Base-by-base conservation (phyloP, 2,329 filamentous ascomycete species). In the Stagonosporopsis rhizophila region DNA sequence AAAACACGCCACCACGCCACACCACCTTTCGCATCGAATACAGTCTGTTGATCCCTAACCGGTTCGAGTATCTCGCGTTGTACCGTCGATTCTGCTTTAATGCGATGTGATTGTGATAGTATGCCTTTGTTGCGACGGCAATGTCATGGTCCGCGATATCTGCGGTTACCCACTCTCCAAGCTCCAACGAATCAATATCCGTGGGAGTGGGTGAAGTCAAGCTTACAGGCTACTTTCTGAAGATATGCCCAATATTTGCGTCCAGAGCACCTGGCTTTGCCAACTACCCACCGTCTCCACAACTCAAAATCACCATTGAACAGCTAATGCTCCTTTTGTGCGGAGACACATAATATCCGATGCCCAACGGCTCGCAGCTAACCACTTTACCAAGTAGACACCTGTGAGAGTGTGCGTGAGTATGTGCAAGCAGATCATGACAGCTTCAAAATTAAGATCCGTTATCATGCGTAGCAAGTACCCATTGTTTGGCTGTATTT, bases 1-100 rank as follows among this genome's bases (percentile, higher is more conserved):
- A 58, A 48, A 58, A 39, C 61, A 51, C 46, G 32, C 48, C 42
- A 52, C 37, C 47, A 34, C 44, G 30, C 32, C 53, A 48, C 42
- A 47, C 23, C 44, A 30, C 14, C 38, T 27, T 35, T 19, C 40
- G 32, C 32, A 17, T 38, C 48, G 34, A 39, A 44, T 15, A 28
- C 23, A 11, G 12, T 38, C 19, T 23, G n/a, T 45, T 30, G 12
- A 30, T 30, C 7, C 17, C 25, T 19, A 23, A n/a, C 6, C 37
- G 23, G 17, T 28, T 19, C n/a, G 22, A 38, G 35, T 23, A 9
- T 28, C 11, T 15, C 22, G n/a, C 15, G 5, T 6, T 38, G 44
- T 12, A 7, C 15, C 14, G 7, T 28, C 20, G 8, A 8, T 22
- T 7, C 19, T 20, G n/a, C 14, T 40, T 8, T 8, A 14, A 12